Evolutionary conservation across 495 filamentous ascomycete genomes (phyloP), one percentile per base, ranked within the genome.

Genomic region (Delitschia confertaspora): DNA sequence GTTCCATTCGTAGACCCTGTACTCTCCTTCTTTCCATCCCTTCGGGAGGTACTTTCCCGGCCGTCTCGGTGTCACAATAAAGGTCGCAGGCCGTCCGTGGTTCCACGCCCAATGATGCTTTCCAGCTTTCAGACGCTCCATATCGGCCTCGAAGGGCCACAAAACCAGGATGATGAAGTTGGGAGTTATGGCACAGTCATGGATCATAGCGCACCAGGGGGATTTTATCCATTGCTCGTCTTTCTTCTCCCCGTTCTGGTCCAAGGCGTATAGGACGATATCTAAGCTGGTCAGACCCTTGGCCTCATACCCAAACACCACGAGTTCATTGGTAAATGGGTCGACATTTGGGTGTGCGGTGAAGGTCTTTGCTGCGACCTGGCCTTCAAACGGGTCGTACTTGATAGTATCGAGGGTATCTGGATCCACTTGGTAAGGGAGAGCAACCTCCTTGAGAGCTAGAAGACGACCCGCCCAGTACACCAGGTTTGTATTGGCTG

Each of bases 21-120:
- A n/a, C n/a, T n/a, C n/a, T n/a, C n/a, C n/a, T n/a, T n/a, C n/a
- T n/a, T n/a, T n/a, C n/a, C n/a, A n/a, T n/a, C n/a, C n/a, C n/a
- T n/a, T n/a, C n/a, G n/a, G n/a, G n/a, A n/a, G n/a, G n/a, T n/a
- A n/a, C n/a, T n/a, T n/a, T n/a, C n/a, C n/a, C n/a, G n/a, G n/a
- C n/a, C n/a, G n/a, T n/a, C n/a, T n/a, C n/a, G n/a, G n/a, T n/a
- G n/a, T n/a, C n/a, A n/a, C n/a, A n/a, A n/a, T n/a, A n/a, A n/a
- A n/a, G n/a, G n/a, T n/a, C n/a, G n/a, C n/a, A n/a, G n/a, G n/a
- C n/a, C n/a, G n/a, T n/a, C n/a, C n/a, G 0, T 69, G 65, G 20
- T 72, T 69, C 72, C 72, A 78, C 1, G 69, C 65, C 57, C 69
- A 78, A 44, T 78, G 71, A 33, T 75, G 69, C 0, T 69, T 69